Evolutionary conservation across 1,139 yeast species (phyloP).

Genomic region (Pichia sorboxylosa): DNA sequence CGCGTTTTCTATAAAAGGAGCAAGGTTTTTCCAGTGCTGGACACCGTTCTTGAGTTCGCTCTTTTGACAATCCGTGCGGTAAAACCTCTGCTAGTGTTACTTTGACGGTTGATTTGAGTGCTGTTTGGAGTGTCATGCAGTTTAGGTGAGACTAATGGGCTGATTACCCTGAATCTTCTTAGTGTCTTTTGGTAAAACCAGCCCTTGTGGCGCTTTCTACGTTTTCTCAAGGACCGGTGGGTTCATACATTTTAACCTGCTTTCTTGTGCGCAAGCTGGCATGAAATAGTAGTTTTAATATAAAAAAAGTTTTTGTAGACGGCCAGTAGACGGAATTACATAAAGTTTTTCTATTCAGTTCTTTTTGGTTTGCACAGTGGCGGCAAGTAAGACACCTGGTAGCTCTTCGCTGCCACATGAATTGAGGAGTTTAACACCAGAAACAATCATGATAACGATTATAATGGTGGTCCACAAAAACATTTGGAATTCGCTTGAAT

Average conservation of each 20-base stretch:
- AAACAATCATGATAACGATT: constrained; percentile 33
- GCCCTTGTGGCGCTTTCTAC: constrained; percentile 1
- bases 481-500: constrained; percentile 52
- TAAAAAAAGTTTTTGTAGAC: no score
- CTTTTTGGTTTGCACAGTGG: constrained; percentile 36
- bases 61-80: constrained; percentile 38
- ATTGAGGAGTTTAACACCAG: constrained; percentile 43
- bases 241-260: constrained; percentile 31
- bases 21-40: background rate
- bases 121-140: constrained; percentile 46
- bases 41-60: background rate
- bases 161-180: constrained; percentile 40
- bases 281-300: background rate
- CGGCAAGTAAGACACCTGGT: constrained; percentile 59
- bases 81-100: constrained; percentile 60
- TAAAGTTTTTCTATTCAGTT: no score
- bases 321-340: no score
- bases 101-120: constrained; percentile 25
- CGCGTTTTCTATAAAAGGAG: no score
- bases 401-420: constrained; percentile 48
- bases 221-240: constrained; percentile 44
- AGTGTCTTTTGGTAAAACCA: constrained; percentile 29
- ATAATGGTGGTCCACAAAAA: constrained; percentile 55
- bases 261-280: background rate
- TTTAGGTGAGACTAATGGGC: constrained; percentile 41